Evolutionary conservation across 2,329 filamentous ascomycete genomes (phyloP), one percentile per base, ranked within the genome.

Genomic region (Aaosphaeria pasadenensis): DNA sequence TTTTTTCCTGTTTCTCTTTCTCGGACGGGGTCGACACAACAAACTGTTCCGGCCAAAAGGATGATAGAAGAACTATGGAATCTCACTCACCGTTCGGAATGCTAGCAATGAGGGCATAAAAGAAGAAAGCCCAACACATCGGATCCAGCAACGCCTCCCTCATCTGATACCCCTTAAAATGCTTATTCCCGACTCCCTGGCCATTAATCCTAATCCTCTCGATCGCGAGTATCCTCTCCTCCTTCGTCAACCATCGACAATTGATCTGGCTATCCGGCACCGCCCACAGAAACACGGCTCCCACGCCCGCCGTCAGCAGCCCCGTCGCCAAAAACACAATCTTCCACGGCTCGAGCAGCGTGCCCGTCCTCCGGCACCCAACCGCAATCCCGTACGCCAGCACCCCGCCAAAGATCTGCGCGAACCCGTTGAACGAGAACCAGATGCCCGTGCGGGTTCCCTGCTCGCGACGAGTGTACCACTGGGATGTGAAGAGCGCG

Each of bases 201-300:
- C 89, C 83, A 57, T 92, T 92, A 24, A 83, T 77, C 0, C 87
- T 77, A 5, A 92, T 81, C 0, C 88, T 78, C 53, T 89, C 88
- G 29, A 91, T 74, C 0, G 85, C 86, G 39, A 89, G 76, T 0
- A 83, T 64, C 9, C 83, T 82, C 55, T 92, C 88, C 41, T 82
- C 76, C 45, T 85, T 79, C 6, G 74, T 86, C 29, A 94, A 58
- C 77, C 79, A 85, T 3, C 78, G 73, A 11, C 80, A 80, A 44
- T 84, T 84, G 42, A 84, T 64, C 53, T 84, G 82, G 31, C 75
- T 84, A 57, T 85, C 82, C 0, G 82, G 82, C n/a, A 78, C 66
- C 5, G 69, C 57, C 56, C 71, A 77, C 1, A 77, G 51, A 49
- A 77, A 76, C 1, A 75, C 50, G 1, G 75, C 43, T 2, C 75